Evolutionary conservation across 140 eudicot genomes (phyloP).

Genomic region (Bidens hawaiensis): DNA sequence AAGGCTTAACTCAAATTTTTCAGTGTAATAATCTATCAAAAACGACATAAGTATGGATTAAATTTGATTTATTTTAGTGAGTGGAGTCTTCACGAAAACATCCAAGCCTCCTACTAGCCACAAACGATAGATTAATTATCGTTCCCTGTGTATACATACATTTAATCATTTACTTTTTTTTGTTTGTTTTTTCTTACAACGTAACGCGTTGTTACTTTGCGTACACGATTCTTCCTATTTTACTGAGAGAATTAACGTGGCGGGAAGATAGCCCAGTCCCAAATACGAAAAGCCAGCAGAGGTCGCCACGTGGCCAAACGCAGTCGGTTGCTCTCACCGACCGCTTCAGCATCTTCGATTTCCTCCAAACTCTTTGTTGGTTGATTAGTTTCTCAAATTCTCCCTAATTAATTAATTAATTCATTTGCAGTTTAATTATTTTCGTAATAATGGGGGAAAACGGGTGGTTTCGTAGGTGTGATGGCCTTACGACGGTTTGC

Average conservation of each 20-base stretch:
- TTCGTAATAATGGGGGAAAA: constrained; percentile 1
- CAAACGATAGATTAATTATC: too few relatives aligned
- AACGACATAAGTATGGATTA: too few relatives aligned
- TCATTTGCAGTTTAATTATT: neutral
- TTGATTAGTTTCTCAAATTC: neutral
- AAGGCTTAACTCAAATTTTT: too few relatives aligned
- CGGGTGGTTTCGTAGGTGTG: constrained; percentile 14
- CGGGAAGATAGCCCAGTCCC: constrained; percentile 18
- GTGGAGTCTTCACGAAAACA: too few relatives aligned
- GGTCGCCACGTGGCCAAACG: constrained; percentile 24
- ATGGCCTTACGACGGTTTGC: constrained; percentile 30
- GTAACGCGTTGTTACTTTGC: too few relatives aligned
- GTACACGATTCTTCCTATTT: too few relatives aligned
- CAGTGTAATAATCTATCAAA: too few relatives aligned
- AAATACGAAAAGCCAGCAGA: neutral
- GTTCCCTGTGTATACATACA: too few relatives aligned
- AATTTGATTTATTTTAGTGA: too few relatives aligned
- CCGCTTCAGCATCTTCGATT: constrained; percentile 5
- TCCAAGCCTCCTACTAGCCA: too few relatives aligned
- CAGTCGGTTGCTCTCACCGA: neutral
- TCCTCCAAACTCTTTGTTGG: neutral
- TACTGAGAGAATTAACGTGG: constrained; percentile 22
- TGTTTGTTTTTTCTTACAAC: too few relatives aligned
- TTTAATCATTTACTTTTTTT: too few relatives aligned
- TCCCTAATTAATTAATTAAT: neutral